A percentile compares a stretch with the other conserved stretches of the same genome.
These are phyloP conservation scores for Paramecium tetraurelia DNA, from an alignment of 73 alveolate genomes.

Conservation along the genomic window DNA sequence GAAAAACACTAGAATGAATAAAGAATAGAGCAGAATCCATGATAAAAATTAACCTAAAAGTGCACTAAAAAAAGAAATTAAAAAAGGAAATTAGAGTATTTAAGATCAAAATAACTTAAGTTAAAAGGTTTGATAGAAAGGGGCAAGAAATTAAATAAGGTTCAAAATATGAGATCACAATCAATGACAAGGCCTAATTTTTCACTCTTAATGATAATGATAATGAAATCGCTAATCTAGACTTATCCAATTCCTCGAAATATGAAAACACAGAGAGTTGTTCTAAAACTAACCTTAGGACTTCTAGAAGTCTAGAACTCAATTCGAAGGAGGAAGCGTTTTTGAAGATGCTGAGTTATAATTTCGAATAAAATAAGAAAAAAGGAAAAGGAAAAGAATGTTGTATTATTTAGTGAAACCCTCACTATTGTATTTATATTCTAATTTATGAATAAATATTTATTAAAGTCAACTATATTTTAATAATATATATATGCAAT, in stretches of 20 bases:
- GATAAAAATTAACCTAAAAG: neutral
- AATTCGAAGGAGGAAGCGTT: neutral
- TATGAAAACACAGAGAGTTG: neutral
- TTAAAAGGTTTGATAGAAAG: neutral
- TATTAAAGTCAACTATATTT: neutral
- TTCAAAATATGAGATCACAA: neutral
- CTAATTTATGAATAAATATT: neutral
- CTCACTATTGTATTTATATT: neutral
- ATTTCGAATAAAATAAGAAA: neutral
- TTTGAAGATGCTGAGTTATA: neutral
- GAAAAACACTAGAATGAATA: neutral
- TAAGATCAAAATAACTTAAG: neutral
- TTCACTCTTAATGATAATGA: neutral
- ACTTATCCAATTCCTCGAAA: neutral
- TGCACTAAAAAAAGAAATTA: neutral
- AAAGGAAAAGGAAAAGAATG: neutral
- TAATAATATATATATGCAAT: neutral
- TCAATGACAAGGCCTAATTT: neutral
- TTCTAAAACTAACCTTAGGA: neutral
- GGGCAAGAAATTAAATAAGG: neutral
- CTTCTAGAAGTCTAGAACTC: neutral
- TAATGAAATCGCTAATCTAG: neutral
- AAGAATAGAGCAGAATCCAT: neutral
- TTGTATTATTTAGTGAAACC: neutral
- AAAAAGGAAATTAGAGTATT: neutral